Evolutionary conservation across 768 basidiomycete genomes (phyloP), one percentile per base, ranked within the genome.

Genomic region (Leccinum imitatum): DNA sequence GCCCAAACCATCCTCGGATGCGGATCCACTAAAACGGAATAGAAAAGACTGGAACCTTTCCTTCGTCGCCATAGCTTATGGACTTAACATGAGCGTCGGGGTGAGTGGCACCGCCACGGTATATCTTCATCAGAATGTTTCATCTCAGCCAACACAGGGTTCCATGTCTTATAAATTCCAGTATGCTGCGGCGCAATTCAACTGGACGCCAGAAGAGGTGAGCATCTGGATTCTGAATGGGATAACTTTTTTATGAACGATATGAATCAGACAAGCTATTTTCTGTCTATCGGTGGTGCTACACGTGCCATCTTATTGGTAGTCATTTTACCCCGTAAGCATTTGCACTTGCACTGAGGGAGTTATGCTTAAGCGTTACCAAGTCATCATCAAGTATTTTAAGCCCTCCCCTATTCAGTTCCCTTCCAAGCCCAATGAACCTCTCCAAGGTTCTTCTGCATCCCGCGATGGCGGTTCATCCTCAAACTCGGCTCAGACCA

Each of bases 131-230:
- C 25, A 25, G 25, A 33, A 50, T 51, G 9, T 50, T 56, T 56
- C 31, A 57, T 54, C 27, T 5, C n/a, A 35, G 9, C 23, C 6
- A 35, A 53, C 17, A 7, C 30, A 91, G 90, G 85, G 84, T 6
- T 80, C 84, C 5, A 77, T 78, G 57, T 63, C 77, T 3, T 84
- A 80, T 64, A 84, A 83, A 62, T 81, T 91, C 59, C 87, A 90
- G 64, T 93, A 87, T 70, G 83, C 84, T 2, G 77, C 81, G 9
- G 73, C 78, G 0, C 78, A 75, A 3, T 92, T 89, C 69, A 77
- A 80, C 3, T 93, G 90, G 91, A 79, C 73, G 27, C 78, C 90
- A 21, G 86, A 89, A 75, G 77, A 73, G 57, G 88, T 89, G 63
- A 37, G 81, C 67, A 5, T 37, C 48, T 31, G n/a, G 11, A 23